Percentiles rank a stretch among this genome's conserved stretches.
These are phyloP conservation scores for Apostasia shenzhenica DNA, from an alignment of 106 monocot genomes.

Conservation along the genomic window DNA sequence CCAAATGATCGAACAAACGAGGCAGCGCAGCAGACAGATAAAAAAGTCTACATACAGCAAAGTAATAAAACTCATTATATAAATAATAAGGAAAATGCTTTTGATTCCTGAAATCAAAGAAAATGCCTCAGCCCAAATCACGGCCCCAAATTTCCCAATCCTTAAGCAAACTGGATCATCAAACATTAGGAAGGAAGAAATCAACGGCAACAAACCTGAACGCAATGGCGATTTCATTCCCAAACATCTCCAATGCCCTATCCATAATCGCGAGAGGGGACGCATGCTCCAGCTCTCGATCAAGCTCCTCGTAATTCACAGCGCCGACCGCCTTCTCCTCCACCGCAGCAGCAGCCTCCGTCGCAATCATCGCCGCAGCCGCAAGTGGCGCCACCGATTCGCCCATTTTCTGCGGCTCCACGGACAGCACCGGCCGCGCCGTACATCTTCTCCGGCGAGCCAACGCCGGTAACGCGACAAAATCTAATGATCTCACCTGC, in stretches of 20 bases:
- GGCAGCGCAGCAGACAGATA: too few relatives aligned
- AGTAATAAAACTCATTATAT: too few relatives aligned
- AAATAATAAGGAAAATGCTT: too few relatives aligned
- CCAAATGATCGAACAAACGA: too few relatives aligned
- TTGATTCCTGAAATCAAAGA: background rate
- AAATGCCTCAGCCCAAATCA: too few relatives aligned
- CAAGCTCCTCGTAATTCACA: conserved; percentile 61
- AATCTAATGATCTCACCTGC: background rate
- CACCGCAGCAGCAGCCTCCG: conserved; percentile 1
- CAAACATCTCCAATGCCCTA: conserved; percentile 57
- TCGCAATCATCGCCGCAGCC: conserved; percentile 4
- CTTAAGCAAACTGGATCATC: background rate
- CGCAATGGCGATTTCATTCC: conserved; percentile 67
- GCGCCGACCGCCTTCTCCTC: background rate
- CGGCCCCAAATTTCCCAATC: too few relatives aligned
- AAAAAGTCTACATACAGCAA: too few relatives aligned
- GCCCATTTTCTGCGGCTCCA: conserved; percentile 24
- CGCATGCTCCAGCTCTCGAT: conserved; percentile 39
- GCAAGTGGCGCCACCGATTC: conserved; percentile 17
- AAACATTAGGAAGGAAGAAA: background rate
- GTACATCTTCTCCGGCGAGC: conserved; percentile 12
- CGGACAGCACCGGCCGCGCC: conserved; percentile 22
- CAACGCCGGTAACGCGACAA: background rate
- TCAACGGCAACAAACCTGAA: conserved; percentile 46
- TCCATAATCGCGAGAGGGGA: conserved; percentile 77